A percentile compares a stretch with the other conserved stretches of the same genome.
Conservation (phyloP, 805 yeast species). For the Ogataea nonfermentans region DNA sequence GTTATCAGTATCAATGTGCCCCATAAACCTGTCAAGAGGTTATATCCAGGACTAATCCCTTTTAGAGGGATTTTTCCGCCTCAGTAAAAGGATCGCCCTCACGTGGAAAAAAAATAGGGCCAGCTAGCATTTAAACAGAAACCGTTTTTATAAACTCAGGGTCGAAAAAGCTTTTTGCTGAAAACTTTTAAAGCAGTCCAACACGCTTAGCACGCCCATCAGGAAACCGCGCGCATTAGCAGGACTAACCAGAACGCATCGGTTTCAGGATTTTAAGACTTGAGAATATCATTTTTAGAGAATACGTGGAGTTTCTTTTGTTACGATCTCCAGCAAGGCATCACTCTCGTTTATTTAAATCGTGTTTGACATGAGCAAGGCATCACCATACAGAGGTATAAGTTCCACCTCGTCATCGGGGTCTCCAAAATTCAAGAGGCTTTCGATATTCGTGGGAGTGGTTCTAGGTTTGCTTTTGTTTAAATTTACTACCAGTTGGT, state of each 20-base stretch:
- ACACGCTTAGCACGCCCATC: background rate
- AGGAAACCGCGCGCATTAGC: too few relatives aligned
- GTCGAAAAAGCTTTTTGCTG: background rate
- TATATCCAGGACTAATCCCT: too few relatives aligned
- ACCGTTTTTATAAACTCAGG: constrained; percentile 5
- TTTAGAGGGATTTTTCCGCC: background rate
- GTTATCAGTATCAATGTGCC: too few relatives aligned
- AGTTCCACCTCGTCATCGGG: constrained; percentile 16
- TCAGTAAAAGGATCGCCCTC: constrained; percentile 4
- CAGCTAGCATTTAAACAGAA: constrained; percentile 15
- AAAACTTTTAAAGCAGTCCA: background rate
- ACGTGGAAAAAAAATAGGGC: constrained; percentile 12
- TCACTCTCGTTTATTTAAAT: background rate
- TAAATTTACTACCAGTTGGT: constrained; percentile 26
- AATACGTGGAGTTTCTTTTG: background rate
- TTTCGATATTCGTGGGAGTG: constrained; percentile 29
- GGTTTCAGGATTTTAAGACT: background rate
- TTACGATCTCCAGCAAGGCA: background rate
- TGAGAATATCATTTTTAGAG: background rate
- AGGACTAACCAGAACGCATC: background rate
- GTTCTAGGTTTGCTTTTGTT: constrained; percentile 29
- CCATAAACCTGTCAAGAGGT: too few relatives aligned
- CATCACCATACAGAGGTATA: constrained; percentile 28
- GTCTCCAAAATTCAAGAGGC: constrained; percentile 23
- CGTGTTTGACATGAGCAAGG: constrained; percentile 17